Base-by-base conservation (phyloP, 139 green algal genomes). In the Edaphochlamys debaryana region DNA sequence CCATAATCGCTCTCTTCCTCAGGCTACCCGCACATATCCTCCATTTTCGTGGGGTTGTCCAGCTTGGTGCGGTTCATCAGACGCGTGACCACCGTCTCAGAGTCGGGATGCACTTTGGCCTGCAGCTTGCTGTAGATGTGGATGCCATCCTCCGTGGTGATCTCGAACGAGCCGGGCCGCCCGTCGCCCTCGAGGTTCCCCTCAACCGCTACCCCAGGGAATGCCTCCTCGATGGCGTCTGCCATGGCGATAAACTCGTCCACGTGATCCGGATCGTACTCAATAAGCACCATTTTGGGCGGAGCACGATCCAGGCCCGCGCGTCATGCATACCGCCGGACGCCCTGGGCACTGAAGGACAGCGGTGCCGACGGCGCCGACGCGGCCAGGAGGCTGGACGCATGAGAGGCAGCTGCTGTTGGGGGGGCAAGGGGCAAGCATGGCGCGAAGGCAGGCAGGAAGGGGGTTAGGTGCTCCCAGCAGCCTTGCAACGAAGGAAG, bases 171-270 rank as follows among this genome's bases (percentile, higher is more conserved):
- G 5, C 89, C 89, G 0, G 69, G 69, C 54, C 89, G 60, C 0
- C 89, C 89, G 32, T 86, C 76, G 2, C 62, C 66, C 3, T 87
- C 82, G 15, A 85, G 79, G 62, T 93, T 93, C 7, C 87, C 87
- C 68, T 91, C 84, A 32, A 93, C 89, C 34, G 88, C 69, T 0
- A 90, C 78, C 17, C 72, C 85, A 23, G 87, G 83, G 37, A 91
- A 91, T 0, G 87, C 83, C 13, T 73, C 87, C 68, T 93, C 90
- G 58, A 93, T 88, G 0, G 86, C 82, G 67, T 91, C 90, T 30
- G 90, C 90, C n/a, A 91, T 69, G 2, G 79, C 66, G 38, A 90
- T 93, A 69, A 84, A 91, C 23, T 67, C 54, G 22, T 91, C 87
- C 15, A 91, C 79, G 25, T 91, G 63, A 22, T 82, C 62, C 2